Percentiles rank a stretch among this genome's conserved stretches.
Evolutionary conservation across 2,329 filamentous ascomycete species (phyloP).

Genomic region (Paecilomyces niveus): DNA sequence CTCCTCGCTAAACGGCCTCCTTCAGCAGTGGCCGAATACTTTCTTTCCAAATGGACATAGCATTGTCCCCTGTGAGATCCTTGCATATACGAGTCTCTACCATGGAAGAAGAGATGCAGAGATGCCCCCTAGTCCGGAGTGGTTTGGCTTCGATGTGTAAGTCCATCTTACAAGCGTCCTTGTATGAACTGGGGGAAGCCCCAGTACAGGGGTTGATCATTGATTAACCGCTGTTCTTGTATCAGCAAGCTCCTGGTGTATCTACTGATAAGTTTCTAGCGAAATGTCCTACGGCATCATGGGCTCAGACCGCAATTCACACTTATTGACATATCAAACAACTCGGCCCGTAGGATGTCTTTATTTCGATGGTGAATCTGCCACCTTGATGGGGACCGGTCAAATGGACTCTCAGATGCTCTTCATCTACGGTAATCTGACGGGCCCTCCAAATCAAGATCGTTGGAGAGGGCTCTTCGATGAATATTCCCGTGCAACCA

Average conservation of each 20-base stretch:
- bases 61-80: conserved; percentile 41
- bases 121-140: conserved; percentile 43
- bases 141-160: conserved; percentile 44
- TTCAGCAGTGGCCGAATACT: conserved; percentile 47
- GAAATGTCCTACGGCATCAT: conserved; percentile 51
- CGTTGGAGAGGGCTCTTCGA: conserved; percentile 31
- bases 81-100: conserved; percentile 43
- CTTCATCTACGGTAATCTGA: conserved; percentile 42
- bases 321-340: conserved; percentile 45
- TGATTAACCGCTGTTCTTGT: not conserved
- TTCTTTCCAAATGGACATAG: conserved; percentile 46
- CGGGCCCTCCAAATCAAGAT: conserved; percentile 20
- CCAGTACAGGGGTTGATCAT: not conserved
- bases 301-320: conserved; percentile 37
- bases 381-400: conserved; percentile 41
- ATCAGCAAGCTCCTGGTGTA: not conserved
- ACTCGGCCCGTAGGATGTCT: conserved; percentile 36
- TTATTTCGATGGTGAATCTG: conserved; percentile 48
- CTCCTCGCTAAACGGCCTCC: conserved; percentile 39
- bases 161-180: not conserved
- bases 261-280: not conserved
- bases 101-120: conserved; percentile 40
- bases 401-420: conserved; percentile 46
- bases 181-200: not conserved
- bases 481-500: conserved; percentile 43